These are phyloP conservation scores for Vachellia pachyceras DNA, from an alignment of 306 rosid genomes.

Conservation along the genomic window DNA sequence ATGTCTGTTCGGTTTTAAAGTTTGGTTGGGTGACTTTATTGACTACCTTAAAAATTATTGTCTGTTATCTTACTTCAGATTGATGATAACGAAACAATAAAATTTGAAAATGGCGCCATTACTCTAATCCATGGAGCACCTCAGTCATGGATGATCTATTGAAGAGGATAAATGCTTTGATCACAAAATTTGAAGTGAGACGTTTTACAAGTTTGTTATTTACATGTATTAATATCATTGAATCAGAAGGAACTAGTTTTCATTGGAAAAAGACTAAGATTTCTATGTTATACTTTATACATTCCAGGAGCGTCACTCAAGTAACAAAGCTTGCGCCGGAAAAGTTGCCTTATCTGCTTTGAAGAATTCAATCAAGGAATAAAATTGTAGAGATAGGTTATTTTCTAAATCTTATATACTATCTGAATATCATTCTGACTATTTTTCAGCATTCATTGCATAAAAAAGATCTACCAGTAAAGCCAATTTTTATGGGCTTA, in stretches of 20 bases:
- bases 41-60: constrained; percentile 18
- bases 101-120: constrained; percentile 40
- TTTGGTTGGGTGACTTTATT: background rate
- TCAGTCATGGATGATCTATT: constrained; percentile 58
- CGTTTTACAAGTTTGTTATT: constrained; percentile 34
- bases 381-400: constrained; percentile 82
- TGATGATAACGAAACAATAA: constrained; percentile 41
- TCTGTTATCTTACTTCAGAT: constrained; percentile 52
- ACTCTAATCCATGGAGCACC: constrained; percentile 93
- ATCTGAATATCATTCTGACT: constrained; percentile 21
- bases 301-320: constrained; percentile 76
- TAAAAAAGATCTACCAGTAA: constrained; percentile 23
- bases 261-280: background rate
- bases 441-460: constrained; percentile 25
- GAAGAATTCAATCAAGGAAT: constrained; percentile 82
- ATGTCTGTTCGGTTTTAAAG: too few species aligned
- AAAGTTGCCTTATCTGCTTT: constrained; percentile 66
- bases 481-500: constrained; percentile 32
- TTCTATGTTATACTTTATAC: constrained; percentile 16
- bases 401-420: constrained; percentile 32
- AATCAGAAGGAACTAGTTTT: constrained; percentile 24
- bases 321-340: constrained; percentile 68
- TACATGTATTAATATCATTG: constrained; percentile 18
- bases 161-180: constrained; percentile 55
- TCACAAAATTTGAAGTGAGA: constrained; percentile 67